Base-by-base conservation (phyloP, 2,329 filamentous ascomycete genomes). In the Colletotrichum lupini region DNA sequence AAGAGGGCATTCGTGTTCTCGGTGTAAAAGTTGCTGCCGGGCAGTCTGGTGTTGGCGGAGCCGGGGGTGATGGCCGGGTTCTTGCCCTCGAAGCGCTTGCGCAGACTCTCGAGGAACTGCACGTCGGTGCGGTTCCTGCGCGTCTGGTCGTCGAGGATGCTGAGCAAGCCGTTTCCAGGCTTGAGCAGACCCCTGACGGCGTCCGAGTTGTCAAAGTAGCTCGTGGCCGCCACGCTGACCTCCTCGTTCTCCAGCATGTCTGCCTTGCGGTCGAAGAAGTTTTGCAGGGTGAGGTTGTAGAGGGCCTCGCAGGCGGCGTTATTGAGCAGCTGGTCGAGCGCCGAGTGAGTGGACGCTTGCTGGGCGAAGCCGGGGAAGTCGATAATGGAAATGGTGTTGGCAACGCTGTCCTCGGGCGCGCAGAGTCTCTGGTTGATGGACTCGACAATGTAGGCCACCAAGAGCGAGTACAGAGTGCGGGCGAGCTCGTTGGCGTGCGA, bases 181-280 rank as follows among this genome's bases (percentile, higher is more conserved):
- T 98, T 99, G 68, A 99, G 86, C 37, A 99, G 88, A 14, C 95
- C 96, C 78, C 94, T 95, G 74, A 98, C 95, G 11, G 96, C 95
- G 81, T 98, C 97, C 0, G 94, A 95, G 82, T 98, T 99, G 83
- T 99, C 97, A 78, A 98, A 99, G 83, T 98, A 99, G 84, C 95
- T 98, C 0, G 96, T 98, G 0, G 95, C 92, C 2, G 95, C 90
- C 3, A 99, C 94, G 37, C 88, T 91, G 46, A 99, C 94, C 81
- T 99, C 97, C 81, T 99, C 97, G 1, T 93, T 95, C 80, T 99
- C 97, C 26, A 99, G 88, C 84, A 97, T 91, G 75, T 98, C 96
- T 0, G 95, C 95, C 82, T 97, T 97, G 77, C 93, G 92, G 79
- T 98, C 95, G 81, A 98, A 99, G 84, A 99, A 98, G 82, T 94